Evolutionary conservation across 2,329 filamentous ascomycete species (phyloP), one percentile per base, ranked within the genome.

Genomic region (Neonectria coccinea): DNA sequence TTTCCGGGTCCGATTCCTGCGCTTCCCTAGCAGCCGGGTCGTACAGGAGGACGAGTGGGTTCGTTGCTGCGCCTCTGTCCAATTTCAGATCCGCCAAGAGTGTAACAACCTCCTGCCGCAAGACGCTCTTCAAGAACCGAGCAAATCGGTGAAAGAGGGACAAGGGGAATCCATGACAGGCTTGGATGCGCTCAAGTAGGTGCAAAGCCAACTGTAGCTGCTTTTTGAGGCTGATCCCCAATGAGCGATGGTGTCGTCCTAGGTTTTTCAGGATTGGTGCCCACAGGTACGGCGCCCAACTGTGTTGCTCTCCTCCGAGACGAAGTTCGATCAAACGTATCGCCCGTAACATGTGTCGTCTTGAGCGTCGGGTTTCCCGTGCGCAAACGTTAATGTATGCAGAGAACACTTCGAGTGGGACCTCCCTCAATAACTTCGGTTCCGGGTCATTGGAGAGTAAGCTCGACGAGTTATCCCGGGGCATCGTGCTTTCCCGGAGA

Each of bases 351-450:
- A 80, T 63, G 31, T 76, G 72, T 36, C 67, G 71, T 41, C 69
- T 70, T 10, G 66, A 62, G 25, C 54, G 65, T 11, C 64, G 59
- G 6, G 67, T 69, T 22, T 71, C 69, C 25, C 70, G 73, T 8
- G 71, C 67, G 47, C 76, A 74, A 16, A 69, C 67, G 29, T 74
- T 69, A 12, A 90, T 79, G 70, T 86, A 89, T 3, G 86, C 83
- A 7, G 78, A 77, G 61, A 90, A 83, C 1, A 84, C 62, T 1
- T 72, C 64, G n/a, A 76, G 67, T 1, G 73, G 73, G 6, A 79
- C 68, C 11, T 58, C 45, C 36, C 62, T 73, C 10, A 80, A 50
- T 12, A 51, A 51, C 7, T 67, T 58, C 4, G 67, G 57, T 27
- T 74, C 67, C 27, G 77, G 74, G 6, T 71, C 66, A 7, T 71